Base-by-base conservation (phyloP, 768 basidiomycete genomes). In the Amyloporia xantha region DNA sequence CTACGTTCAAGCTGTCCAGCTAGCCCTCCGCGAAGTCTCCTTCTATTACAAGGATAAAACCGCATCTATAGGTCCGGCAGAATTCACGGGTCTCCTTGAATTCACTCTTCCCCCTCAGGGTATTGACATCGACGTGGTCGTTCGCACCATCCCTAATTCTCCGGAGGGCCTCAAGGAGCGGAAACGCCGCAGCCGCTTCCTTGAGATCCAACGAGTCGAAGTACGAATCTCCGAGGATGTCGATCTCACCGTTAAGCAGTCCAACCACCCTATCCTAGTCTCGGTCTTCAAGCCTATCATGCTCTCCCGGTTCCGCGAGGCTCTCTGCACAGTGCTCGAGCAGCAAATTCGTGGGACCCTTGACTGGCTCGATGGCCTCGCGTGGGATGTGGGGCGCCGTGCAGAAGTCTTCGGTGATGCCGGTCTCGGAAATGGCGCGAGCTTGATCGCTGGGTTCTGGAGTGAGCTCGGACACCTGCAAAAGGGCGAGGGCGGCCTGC, bases 21-120 rank as follows among this genome's bases (percentile, higher is more conserved):
- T 88, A 25, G 58, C 67, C 7, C 73, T 87, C 39, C 66, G 72
- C 50, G 79, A 87, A 26, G 75, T 88, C 0, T 86, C 85, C 0
- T 88, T 88, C 69, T 87, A 76, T 64, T 87, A 84, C 64, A 74
- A 73, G 30, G 84, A 88, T 64, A 79, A 83, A 57, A 66, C 63
- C 1, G 68, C 78, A 3, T 54, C 69, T 2, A 49, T 84, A 37
- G 73, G 77, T 0, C 82, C 82, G 0, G 66, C 64, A 43, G 76
- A 81, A 44, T 79, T 77, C 62, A 79, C 74, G 1, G 86, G 86
- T 0, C 68, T 86, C 27, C 66, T 86, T 40, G 76, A 72, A 33
- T 72, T 87, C 48, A 73, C 66, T 10, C 72, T 88, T 6, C 85
- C 86, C 0, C 72, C 75, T 2, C 76, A 84, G 51, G 86, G 84